Conservation (phyloP, 1,284 basidiomycete genomes). For the Acaromyces ingoldii region DNA sequence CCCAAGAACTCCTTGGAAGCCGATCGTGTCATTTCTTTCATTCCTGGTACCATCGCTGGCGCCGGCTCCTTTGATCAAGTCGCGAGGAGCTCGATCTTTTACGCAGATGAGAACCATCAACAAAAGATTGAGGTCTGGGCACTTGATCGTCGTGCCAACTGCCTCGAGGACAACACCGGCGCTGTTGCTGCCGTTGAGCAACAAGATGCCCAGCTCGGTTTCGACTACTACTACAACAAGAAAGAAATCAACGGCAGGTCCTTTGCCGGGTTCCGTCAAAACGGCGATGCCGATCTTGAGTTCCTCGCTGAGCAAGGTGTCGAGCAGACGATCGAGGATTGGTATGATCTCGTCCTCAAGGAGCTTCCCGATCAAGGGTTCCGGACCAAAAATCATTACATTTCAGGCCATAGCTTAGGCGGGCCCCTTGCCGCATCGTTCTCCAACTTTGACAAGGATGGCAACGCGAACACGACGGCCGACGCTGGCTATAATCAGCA, state of each 20-base stretch:
- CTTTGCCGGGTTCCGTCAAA: conserved; percentile 8
- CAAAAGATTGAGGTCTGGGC: conserved; percentile 11
- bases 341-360: conserved; percentile 8
- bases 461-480: neutral
- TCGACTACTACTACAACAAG: conserved; percentile 12
- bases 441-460: conserved; percentile 7
- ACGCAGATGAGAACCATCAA: neutral
- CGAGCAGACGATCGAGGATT: conserved; percentile 9
- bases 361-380: conserved; percentile 8
- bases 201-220: neutral
- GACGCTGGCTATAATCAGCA: conserved; percentile 9
- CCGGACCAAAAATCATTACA: conserved; percentile 10
- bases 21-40: conserved; percentile 9
- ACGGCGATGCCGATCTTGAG: conserved; percentile 4
- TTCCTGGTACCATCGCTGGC: conserved; percentile 9
- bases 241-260: conserved; percentile 1
- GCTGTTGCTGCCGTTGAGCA: neutral
- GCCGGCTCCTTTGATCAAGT: conserved; percentile 8
- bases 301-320: conserved; percentile 10
- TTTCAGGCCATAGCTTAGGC: conserved; percentile 9
- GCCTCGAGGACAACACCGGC: conserved; percentile 4
- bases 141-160: conserved; percentile 6
- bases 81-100: conserved; percentile 9
- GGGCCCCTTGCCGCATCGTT: conserved; percentile 9
- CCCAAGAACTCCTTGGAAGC: conserved; percentile 5